Conservation (phyloP, 1,139 yeast species). For the Kodamaea alishanica region DNA sequence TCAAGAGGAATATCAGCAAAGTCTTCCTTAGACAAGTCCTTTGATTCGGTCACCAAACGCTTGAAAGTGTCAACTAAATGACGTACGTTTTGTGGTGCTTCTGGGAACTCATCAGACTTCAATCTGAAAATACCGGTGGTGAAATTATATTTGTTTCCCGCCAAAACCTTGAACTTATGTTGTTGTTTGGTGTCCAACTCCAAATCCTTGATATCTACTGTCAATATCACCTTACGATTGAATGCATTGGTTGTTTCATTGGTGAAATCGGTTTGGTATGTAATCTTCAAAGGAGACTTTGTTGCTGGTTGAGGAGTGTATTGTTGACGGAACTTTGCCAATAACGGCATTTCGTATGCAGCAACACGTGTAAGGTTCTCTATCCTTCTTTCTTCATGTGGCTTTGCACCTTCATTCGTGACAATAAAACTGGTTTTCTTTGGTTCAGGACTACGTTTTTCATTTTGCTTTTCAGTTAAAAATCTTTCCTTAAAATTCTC, state of each 20-base stretch:
- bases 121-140: slow-evolving; percentile 57
- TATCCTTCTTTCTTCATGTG: slow-evolving; percentile 35
- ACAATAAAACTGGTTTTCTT: slow-evolving; percentile 40
- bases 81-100: slow-evolving; percentile 83
- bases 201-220: slow-evolving; percentile 53
- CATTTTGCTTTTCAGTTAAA: slow-evolving; percentile 44
- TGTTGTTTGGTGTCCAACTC: slow-evolving; percentile 48
- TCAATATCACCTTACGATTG: slow-evolving; percentile 64
- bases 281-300: slow-evolving; percentile 59
- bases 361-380: slow-evolving; percentile 68
- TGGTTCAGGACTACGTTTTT: slow-evolving; percentile 39
- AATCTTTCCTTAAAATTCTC: slow-evolving; percentile 45
- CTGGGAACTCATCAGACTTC: slow-evolving; percentile 59
- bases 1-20: slow-evolving; percentile 82
- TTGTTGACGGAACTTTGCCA: slow-evolving; percentile 68
- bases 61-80: slow-evolving; percentile 63
- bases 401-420: slow-evolving; percentile 33
- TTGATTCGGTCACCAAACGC: slow-evolving; percentile 61
- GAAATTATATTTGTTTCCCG: slow-evolving; percentile 75
- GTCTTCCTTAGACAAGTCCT: slow-evolving; percentile 53
- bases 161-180: slow-evolving; percentile 75
- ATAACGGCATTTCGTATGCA: slow-evolving; percentile 87
- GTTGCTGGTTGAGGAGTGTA: slow-evolving; percentile 43
- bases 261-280: slow-evolving; percentile 70
- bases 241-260: slow-evolving; percentile 61